Base-by-base conservation (phyloP, 75 land plant species). In the Cunninghamia lanceolata region DNA sequence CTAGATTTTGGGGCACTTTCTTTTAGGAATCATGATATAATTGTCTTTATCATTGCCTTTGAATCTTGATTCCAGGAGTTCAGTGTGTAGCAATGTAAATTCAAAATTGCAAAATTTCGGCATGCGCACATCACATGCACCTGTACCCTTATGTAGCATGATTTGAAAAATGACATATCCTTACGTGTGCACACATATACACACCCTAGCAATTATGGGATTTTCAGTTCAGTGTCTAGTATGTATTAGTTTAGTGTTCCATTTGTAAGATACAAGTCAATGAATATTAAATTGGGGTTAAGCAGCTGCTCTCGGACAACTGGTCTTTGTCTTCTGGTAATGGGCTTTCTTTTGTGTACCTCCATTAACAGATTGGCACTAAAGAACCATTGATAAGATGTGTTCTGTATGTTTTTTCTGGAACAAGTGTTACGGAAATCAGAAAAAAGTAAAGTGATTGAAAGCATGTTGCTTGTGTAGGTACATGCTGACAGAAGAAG, bases 401-500 rank as follows among this genome's bases (percentile, higher is more conserved):
- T 40, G 2, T 39, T 77, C 28, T 40, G 19, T 76, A 36, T 77
- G 43, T 45, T 45, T 80, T 42, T 39, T 71, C 25, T 75, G 36
- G 38, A 82, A 80, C 10, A 36, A 45, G 1, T 81, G 19, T 45
- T 17, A 21, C 14, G 15, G 2, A 50, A 50, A 50, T 13, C 53
- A 50, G 53, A 25, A 71, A 71, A 38, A 36, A 74, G 81, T n/a
- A 45, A 30, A 47, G 39, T 68, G 30, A 73, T 25, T 38, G 21
- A 71, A 36, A 9, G 10, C 30, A 73, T 36, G 52, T 71, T 21
- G 14, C 85, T 83, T 85, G 9, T 84, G 28, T 83, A 98, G 99
- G 91, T 98, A 96, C 88, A 98, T 94, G 96, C 89, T 98, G 13
- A 96, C 99, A 45, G 90, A 90, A 56, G 97, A 94, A 92, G 99